Base-by-base conservation (phyloP, 768 basidiomycete species). In the Paxillus involutus region DNA sequence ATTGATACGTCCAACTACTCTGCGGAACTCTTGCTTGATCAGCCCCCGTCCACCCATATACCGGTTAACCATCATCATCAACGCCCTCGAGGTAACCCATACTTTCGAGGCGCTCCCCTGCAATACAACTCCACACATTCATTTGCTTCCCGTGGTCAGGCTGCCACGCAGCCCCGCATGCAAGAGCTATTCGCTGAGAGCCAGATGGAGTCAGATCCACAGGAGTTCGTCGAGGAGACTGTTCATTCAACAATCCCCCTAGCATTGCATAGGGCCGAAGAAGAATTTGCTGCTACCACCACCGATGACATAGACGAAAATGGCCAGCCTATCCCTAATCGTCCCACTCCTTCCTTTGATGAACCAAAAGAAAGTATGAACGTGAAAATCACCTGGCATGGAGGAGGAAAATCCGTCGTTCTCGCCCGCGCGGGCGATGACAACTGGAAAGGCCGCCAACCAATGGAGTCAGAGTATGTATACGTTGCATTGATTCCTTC, bases 361-460 rank as follows among this genome's bases (percentile, higher is more conserved):
- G 69, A 70, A 8, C 1, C 43, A 47, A 71, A 50, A 45, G 70
- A 77, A 56, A 60, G 61, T 4, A 61, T 75, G 24, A 63, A 64
- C 5, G 76, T 84, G 42, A 83, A 74, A 61, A 83, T 91, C 52
- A 74, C 75, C 6, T 91, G 89, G 89, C 73, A 70, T 44, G 86
- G 84, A 19, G 82, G 81, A 3, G 88, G 84, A 4, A 81, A 76
- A 57, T 74, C 77, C 14, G 88, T 91, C 13, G 62, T 77, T n/a
- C 77, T 91, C 24, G 84, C 86, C 3, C 77, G 88, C 51, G 87
- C 88, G 6, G 86, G 86, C 4, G 86, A 91, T 61, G 80, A 85
- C 49, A 81, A 87, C 54, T 91, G 87, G 89, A 85, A 85, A 58
- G 87, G 88, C 14, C 75, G 86, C 11, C 79, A 79, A 36, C 65